Evolutionary conservation across 1,139 yeast genomes (phyloP).

Genomic region (Debaryomyces sp.): DNA sequence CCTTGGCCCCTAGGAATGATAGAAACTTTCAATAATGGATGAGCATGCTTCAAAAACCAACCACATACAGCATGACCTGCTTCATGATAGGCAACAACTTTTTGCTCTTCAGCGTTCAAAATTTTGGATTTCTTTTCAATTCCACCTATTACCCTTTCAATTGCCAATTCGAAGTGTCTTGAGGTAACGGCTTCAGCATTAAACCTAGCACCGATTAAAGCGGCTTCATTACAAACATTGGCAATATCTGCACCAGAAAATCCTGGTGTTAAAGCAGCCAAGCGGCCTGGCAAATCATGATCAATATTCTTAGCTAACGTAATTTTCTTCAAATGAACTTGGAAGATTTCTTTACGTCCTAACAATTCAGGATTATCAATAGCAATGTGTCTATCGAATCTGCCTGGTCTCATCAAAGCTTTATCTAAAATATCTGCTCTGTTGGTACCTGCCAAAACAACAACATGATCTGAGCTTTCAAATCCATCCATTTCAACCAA

Average conservation of each 20-base stretch:
- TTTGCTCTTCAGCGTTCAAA: conserved; percentile 80
- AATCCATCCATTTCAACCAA: conserved; percentile 99
- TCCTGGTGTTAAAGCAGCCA: conserved; percentile 96
- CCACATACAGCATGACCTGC: conserved; percentile 99
- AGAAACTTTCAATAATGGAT: conserved; percentile 91
- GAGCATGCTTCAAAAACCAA: conserved; percentile 88
- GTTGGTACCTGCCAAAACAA: conserved; percentile 96
- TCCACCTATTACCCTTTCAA: conserved; percentile 97
- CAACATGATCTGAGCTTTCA: conserved; percentile 86
- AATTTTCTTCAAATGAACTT: conserved; percentile 77
- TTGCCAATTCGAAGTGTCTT: conserved; percentile 90
- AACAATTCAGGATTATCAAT: conserved; percentile 92
- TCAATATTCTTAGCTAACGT: conserved; percentile 48
- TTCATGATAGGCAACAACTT: conserved; percentile 93
- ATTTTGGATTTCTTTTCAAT: conserved; percentile 88
- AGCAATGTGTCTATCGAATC: conserved; percentile 92
- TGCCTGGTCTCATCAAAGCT: conserved; percentile 94
- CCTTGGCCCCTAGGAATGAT: conserved; percentile 97
- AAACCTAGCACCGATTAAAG: conserved; percentile 89
- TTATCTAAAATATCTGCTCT: conserved; percentile 91
- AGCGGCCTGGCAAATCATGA: conserved; percentile 69
- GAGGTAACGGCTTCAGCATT: conserved; percentile 69
- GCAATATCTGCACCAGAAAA: conserved; percentile 99
- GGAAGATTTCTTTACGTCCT: conserved; percentile 90
- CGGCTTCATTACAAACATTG: conserved; percentile 95